Percentiles rank a stretch among this genome's conserved stretches.
Evolutionary conservation across 768 basidiomycete species (phyloP).

Genomic region (Boletus edulis): DNA sequence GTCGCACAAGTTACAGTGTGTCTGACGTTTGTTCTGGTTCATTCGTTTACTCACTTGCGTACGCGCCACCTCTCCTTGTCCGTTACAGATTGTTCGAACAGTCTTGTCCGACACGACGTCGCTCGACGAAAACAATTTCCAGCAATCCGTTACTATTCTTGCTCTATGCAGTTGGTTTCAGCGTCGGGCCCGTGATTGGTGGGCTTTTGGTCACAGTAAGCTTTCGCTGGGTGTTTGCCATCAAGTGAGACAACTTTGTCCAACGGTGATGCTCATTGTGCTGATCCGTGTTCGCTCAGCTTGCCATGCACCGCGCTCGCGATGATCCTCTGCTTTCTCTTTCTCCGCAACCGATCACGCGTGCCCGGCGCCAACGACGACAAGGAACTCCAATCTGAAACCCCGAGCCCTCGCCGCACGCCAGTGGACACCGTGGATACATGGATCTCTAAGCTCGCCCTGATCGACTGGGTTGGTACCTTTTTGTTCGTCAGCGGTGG

Average conservation of each 20-base stretch:
- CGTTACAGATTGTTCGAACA: slow-evolving; percentile 37
- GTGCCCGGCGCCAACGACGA: slow-evolving; percentile 18
- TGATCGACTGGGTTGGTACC: slow-evolving; percentile 49
- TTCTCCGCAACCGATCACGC: slow-evolving; percentile 34
- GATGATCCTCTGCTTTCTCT: slow-evolving; percentile 39
- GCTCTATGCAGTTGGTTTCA: slow-evolving; percentile 43
- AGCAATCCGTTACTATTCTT: slow-evolving; percentile 41
- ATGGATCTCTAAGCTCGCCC: slow-evolving; percentile 29
- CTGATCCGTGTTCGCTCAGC: slow-evolving; percentile 21
- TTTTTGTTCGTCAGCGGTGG: slow-evolving; percentile 42
- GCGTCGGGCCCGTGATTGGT: slow-evolving; percentile 42
- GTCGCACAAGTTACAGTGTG: too few species aligned
- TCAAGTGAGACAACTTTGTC: slow-evolving; percentile 39
- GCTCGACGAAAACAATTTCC: slow-evolving; percentile 42
- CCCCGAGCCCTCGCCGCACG: neutral
- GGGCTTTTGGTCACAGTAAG: slow-evolving; percentile 38
- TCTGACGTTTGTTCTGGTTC: too few species aligned
- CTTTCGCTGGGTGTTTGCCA: slow-evolving; percentile 56
- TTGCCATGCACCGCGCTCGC: slow-evolving; percentile 38
- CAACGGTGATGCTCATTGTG: neutral
- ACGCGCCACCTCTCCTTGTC: neutral
- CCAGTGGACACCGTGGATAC: neutral
- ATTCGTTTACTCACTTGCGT: neutral
- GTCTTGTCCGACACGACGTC: slow-evolving; percentile 44
- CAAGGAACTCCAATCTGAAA: slow-evolving; percentile 8